Evolutionary conservation across 805 yeast species (phyloP), one percentile per base, ranked within the genome.

Genomic region (Ogataea kodamae): DNA sequence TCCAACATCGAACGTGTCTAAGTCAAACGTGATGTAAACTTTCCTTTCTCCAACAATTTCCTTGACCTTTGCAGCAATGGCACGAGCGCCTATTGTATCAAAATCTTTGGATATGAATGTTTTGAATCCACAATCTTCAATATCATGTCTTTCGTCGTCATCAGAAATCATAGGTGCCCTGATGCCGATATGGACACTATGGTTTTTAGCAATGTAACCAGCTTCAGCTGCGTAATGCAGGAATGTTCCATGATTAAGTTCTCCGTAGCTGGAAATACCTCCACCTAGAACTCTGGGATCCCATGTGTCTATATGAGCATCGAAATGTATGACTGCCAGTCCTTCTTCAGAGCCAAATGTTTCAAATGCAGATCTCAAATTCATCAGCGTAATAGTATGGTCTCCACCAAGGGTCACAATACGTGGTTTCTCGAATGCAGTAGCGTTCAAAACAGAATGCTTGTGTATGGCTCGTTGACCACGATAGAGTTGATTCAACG

Each of bases 271-370:
- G 9, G 79, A 61, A 15, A 78, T 55, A 5, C 76, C 80, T 4
- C 85, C 86, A 8, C 85, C 85, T 21, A 78, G 61, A 12, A 67
- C 70, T 32, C 63, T 54, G 5, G 87, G 87, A 43, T 71, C 67
- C 83, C 84, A 78, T 3, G 85, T 78, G 54, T 78, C 85, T 30
- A 78, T 68, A 52, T 78, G 84, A 16, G 78, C 68, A 50, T 77
- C 83, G 42, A 77, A 76, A 48, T 77, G 79, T 10, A 74, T 52
- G 8, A 74, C 74, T 3, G 71, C 63, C 5, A 74, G 37, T 4
- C 50, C 54, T 21, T 62, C 59, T 1, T 73, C 70, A 18, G 57
- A 55, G 1, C 72, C 74, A 37, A 53, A 60, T 15, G 62, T 53
- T 43, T 72, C 77, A 37, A 60, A 68, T 3, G 71, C 72, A 5